These are phyloP conservation scores for Ascobolus immersus DNA, from an alignment of 495 filamentous ascomycete species.

Conservation along the genomic window DNA sequence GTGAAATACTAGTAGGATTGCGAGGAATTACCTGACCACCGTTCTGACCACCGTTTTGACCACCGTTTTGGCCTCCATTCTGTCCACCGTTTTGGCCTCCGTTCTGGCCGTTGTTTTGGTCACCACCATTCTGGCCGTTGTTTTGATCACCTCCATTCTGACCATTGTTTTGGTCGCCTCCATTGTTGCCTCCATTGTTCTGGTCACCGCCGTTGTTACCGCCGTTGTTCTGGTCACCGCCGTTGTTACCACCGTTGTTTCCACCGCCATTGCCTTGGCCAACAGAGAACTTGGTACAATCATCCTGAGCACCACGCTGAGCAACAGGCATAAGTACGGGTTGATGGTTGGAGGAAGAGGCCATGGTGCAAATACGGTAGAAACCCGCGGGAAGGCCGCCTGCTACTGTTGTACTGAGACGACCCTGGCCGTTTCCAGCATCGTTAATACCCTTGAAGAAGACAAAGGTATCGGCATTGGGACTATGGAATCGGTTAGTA, in stretches of 20 bases:
- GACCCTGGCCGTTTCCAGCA: constrained; percentile 35
- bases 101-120: constrained; percentile 1
- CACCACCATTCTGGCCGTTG: constrained; percentile 3
- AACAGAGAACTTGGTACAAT: constrained; percentile 39
- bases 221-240: constrained; percentile 8
- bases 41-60: no score
- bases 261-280: constrained; percentile 14
- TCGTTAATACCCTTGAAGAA: constrained; percentile 66
- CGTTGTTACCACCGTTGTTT: constrained; percentile 10
- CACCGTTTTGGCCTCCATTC: no score
- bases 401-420: constrained; percentile 27
- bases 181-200: constrained; percentile 10
- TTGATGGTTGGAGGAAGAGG: constrained; percentile 43
- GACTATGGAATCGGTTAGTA: constrained; percentile 11
- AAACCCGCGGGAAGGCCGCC: constrained; percentile 37
- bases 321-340: constrained; percentile 55
- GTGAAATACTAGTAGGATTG: no score
- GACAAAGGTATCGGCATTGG: constrained; percentile 32
- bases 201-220: constrained; percentile 10
- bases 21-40: no score
- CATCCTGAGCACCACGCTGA: constrained; percentile 47
- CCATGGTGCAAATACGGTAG: constrained; percentile 52
- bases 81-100: no score
- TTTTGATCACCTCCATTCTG: constrained; percentile 7
- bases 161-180: constrained; percentile 7